Evolutionary conservation across 2,329 filamentous ascomycete species (phyloP).

Genomic region (Sporothrix euskadiensis): DNA sequence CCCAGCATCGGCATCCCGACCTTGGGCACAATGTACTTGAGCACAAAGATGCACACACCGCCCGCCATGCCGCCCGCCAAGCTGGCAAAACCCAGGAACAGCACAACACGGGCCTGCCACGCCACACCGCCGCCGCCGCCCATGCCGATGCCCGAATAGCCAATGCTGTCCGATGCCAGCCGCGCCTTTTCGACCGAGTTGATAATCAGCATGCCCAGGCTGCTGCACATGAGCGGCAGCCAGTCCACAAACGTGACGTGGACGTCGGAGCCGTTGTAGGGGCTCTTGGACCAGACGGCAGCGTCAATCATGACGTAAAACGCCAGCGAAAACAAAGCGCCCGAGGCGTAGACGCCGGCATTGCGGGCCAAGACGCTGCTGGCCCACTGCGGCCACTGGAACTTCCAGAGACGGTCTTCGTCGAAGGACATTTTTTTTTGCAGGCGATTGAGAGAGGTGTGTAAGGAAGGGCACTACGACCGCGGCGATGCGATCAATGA

Average conservation of each 20-base stretch:
- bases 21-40: conserved; percentile 62
- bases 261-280: conserved; percentile 59
- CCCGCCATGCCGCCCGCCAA: conserved; percentile 69
- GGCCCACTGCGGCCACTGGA: conserved; percentile 65
- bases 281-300: conserved; percentile 65
- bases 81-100: conserved; percentile 66
- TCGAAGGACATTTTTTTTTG: conserved; percentile 39
- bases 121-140: conserved; percentile 50
- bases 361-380: conserved; percentile 65
- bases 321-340: conserved; percentile 65
- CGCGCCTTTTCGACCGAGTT: conserved; percentile 69
- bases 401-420: conserved; percentile 68
- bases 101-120: conserved; percentile 67
- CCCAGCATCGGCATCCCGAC: conserved; percentile 61
- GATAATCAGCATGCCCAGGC: conserved; percentile 69
- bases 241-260: conserved; percentile 70
- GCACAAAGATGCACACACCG: conserved; percentile 66
- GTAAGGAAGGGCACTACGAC: not conserved
- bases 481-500: not conserved
- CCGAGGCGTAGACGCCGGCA: conserved; percentile 62
- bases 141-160: conserved; percentile 52
- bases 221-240: conserved; percentile 67
- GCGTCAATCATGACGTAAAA: conserved; percentile 70
- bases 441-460: not conserved
- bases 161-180: conserved; percentile 63